Percentiles rank a stretch among this genome's conserved stretches.
These are phyloP conservation scores for Hypoxylon crocopeplum DNA, from an alignment of 495 filamentous ascomycete species.

Conservation along the genomic window DNA sequence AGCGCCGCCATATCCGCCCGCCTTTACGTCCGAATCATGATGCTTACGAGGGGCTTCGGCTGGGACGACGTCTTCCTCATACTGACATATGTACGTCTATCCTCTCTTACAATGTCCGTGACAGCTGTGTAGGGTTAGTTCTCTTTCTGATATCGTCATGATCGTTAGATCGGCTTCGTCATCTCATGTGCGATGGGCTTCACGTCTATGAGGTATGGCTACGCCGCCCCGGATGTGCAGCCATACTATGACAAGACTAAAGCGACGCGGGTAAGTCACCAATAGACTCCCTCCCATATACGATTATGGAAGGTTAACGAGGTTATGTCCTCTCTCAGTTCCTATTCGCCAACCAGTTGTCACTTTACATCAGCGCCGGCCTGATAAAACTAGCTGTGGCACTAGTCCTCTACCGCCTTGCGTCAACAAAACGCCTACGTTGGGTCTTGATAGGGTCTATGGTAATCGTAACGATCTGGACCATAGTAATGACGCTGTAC, in stretches of 20 bases:
- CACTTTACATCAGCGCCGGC: slow-evolving; percentile 40
- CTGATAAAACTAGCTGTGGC: slow-evolving; percentile 40
- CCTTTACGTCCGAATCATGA: slow-evolving; percentile 35
- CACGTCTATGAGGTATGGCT: slow-evolving; percentile 37
- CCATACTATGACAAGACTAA: slow-evolving; percentile 30
- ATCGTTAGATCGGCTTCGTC: slow-evolving; percentile 32
- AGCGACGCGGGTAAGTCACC: slow-evolving; percentile 22
- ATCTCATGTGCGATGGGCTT: slow-evolving; percentile 39
- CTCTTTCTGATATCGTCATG: slow-evolving; percentile 4
- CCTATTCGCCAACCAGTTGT: slow-evolving; percentile 37
- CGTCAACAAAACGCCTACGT: slow-evolving; percentile 29
- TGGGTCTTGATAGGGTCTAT: slow-evolving; percentile 33
- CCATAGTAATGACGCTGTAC: slow-evolving; percentile 38
- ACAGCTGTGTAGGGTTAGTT: background rate
- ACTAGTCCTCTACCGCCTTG: slow-evolving; percentile 37
- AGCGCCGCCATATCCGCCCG: slow-evolving; percentile 27
- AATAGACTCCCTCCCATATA: background rate
- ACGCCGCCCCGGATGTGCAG: slow-evolving; percentile 35
- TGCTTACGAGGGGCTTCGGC: slow-evolving; percentile 34
- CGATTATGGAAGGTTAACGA: slow-evolving; percentile 5
- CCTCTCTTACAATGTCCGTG: background rate
- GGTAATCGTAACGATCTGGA: slow-evolving; percentile 35
- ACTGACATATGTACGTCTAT: slow-evolving; percentile 32
- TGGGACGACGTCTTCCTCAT: slow-evolving; percentile 39
- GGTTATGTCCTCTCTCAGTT: slow-evolving; percentile 11